A percentile compares a stretch with the other conserved stretches of the same genome.
These are phyloP conservation scores for Cryphonectria carpinicola DNA, from an alignment of 2,329 filamentous ascomycete genomes.

Conservation along the genomic window DNA sequence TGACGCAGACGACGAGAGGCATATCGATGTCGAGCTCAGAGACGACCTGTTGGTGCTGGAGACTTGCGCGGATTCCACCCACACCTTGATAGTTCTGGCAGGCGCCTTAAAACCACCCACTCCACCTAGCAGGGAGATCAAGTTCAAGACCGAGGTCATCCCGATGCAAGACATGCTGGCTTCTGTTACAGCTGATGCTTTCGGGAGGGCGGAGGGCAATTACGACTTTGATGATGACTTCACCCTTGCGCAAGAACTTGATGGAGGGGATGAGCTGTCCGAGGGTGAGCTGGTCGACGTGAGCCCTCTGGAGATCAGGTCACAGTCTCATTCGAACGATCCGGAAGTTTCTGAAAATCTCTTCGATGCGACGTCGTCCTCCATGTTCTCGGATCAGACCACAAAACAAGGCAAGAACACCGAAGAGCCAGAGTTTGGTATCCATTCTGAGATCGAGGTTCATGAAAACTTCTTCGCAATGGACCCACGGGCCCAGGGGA, in stretches of 20 bases:
- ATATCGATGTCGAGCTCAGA: conserved; percentile 77
- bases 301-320: conserved; percentile 44
- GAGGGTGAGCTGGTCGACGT: conserved; percentile 37
- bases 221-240: conserved; percentile 69
- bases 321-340: conserved; percentile 43
- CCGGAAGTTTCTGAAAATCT: conserved; percentile 53
- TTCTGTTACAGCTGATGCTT: conserved; percentile 87
- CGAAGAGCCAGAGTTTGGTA: conserved; percentile 17
- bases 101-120: conserved; percentile 82
- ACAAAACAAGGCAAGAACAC: conserved; percentile 41
- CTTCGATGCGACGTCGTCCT: conserved; percentile 49
- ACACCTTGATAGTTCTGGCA: conserved; percentile 80
- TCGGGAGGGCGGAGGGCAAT: conserved; percentile 64
- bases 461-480: conserved; percentile 78
- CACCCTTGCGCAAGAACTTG: conserved; percentile 54
- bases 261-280: conserved; percentile 46
- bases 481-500: conserved; percentile 62
- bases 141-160: conserved; percentile 85
- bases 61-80: conserved; percentile 95
- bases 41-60: conserved; percentile 90
- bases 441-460: conserved; percentile 47
- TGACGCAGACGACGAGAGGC: conserved; percentile 62
- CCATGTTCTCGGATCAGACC: conserved; percentile 46
- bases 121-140: conserved; percentile 78
- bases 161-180: conserved; percentile 87